Percentiles rank a stretch among this genome's conserved stretches.
These are phyloP conservation scores for Leccinum boreale DNA, from an alignment of 768 basidiomycete species.

Conservation along the genomic window DNA sequence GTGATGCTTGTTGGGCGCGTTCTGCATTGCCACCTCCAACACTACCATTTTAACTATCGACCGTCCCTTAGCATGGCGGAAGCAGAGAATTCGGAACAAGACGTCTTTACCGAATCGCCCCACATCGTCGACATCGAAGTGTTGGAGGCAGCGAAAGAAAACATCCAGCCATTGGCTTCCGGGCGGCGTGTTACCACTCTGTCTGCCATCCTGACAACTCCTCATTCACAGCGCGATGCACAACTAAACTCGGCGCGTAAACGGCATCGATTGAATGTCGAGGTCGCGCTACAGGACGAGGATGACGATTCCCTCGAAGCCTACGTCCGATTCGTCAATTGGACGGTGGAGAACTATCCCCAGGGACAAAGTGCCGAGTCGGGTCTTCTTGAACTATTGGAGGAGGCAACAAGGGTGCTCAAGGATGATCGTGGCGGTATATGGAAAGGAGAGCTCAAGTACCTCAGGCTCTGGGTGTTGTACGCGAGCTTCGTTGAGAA, in stretches of 20 bases:
- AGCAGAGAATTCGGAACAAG: slow-evolving; percentile 32
- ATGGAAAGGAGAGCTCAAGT: slow-evolving; percentile 79
- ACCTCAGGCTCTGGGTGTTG: slow-evolving; percentile 91
- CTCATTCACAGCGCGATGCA: slow-evolving; percentile 71
- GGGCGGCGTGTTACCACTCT: slow-evolving; percentile 80
- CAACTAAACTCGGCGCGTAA: slow-evolving; percentile 64
- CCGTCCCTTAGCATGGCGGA: slow-evolving; percentile 12
- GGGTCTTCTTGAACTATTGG: slow-evolving; percentile 87
- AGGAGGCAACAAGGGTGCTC: slow-evolving; percentile 85
- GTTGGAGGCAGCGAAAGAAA: slow-evolving; percentile 81
- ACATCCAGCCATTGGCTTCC: slow-evolving; percentile 76
- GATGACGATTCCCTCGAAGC: slow-evolving; percentile 84
- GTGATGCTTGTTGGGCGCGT: slow-evolving; percentile 22
- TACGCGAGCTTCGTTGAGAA: slow-evolving; percentile 93
- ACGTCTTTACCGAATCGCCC: slow-evolving; percentile 40
- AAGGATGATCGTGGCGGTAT: slow-evolving; percentile 69
- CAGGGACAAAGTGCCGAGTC: slow-evolving; percentile 88
- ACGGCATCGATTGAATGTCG: slow-evolving; percentile 67
- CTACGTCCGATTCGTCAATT: slow-evolving; percentile 81
- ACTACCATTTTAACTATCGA: not conserved
- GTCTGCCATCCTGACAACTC: slow-evolving; percentile 69
- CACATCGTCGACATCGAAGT: slow-evolving; percentile 76
- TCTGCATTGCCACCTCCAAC: not conserved
- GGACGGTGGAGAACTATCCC: slow-evolving; percentile 93
- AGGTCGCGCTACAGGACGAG: slow-evolving; percentile 66